Base-by-base conservation (phyloP, 345 rosid genomes). In the Dipteronia sinensis region DNA sequence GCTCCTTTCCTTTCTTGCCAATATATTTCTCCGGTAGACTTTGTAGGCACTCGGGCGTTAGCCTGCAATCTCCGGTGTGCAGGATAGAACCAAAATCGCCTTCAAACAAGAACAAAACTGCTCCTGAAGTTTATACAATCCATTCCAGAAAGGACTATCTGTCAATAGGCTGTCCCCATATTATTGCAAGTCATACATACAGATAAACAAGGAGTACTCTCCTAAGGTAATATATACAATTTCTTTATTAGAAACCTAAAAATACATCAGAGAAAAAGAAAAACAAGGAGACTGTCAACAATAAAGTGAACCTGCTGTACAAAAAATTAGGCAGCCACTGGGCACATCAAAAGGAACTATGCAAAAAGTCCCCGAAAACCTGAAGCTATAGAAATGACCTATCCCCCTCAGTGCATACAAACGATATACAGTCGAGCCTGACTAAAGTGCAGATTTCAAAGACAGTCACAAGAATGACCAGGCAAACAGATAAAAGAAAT, bases 51-150 rank as follows among this genome's bases (percentile, higher is more conserved):
- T 91, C 97, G 0, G 79, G 79, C 31, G 91, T 90, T 80, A 95
- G 91, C 87, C 98, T 89, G 84, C 97, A 91, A 84, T 95, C 98
- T 83, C 98, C 98, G 23, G 97, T 89, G 86, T 93, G 97, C 82
- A 93, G 88, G 77, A 95, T 87, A 71, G 86, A 89, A 77, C 98
- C 98, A 63, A 93, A 95, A 76, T 73, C 77, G 23, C 98, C 98
- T 85, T 93, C 94, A 79, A 95, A 93, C 86, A 95, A 84, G 88
- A 91, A 93, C 98, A 90, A 93, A n/a, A 91, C 94, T 51, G 98
- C 97, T 83, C 98, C 98, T 91, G 92, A 79, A 77, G 82, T 87
- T 85, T 72, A 80, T 20, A 76, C 72, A 4, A 77, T 64, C 73
- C 78, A 83, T 79, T 64, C 78, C 82, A 81, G 75, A 78, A 85